These are phyloP conservation scores for Papilionanthe hybrid DNA, from an alignment of 116 monocot genomes.

Conservation along the genomic window DNA sequence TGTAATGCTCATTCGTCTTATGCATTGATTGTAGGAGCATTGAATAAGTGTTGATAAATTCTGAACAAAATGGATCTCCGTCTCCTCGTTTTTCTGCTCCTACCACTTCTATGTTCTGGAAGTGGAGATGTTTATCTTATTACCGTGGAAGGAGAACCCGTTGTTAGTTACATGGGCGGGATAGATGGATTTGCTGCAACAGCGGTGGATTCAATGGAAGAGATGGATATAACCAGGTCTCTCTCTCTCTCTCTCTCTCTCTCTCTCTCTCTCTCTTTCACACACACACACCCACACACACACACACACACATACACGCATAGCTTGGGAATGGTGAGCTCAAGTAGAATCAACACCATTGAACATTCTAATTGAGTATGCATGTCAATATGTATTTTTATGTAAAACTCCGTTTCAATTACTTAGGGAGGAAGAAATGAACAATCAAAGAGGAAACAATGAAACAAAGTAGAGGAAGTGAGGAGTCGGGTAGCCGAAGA, in stretches of 20 bases:
- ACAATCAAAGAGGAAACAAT: no score
- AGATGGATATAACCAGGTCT: conserved; percentile 86
- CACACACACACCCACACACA: no score
- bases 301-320: no score
- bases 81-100: conserved; percentile 26
- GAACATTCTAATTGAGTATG: not conserved
- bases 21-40: conserved; percentile 6
- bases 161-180: conserved; percentile 72
- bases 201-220: conserved; percentile 46
- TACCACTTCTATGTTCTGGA: conserved; percentile 34
- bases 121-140: conserved; percentile 81
- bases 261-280: not conserved
- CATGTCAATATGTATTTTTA: not conserved
- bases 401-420: no score
- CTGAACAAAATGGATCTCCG: conserved; percentile 22
- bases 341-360: not conserved
- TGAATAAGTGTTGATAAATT: conserved; percentile 2
- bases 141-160: conserved; percentile 84
- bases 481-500: no score
- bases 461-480: no score
- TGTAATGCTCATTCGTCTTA: conserved; percentile 3
- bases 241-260: not conserved
- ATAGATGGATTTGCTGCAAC: conserved; percentile 83
- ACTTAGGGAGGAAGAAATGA: no score
- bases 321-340: not conserved